Percentiles rank a stretch among this genome's conserved stretches.
Conservation (phyloP, 192 early-diverging fungal species). For the Spinellus fusiger region DNA sequence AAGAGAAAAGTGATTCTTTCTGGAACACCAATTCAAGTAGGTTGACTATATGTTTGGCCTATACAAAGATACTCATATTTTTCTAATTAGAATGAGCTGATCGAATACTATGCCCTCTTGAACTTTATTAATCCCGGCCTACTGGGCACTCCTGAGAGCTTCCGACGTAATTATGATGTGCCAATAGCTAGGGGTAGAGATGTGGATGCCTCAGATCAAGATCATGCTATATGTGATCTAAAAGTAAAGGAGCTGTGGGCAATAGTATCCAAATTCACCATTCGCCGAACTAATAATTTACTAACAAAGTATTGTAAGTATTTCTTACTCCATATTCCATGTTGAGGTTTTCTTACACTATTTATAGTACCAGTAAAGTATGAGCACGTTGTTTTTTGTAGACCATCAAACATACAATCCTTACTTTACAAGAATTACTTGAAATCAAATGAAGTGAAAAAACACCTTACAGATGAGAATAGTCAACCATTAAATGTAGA, state of each 20-base stretch:
- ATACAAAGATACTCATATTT: background rate
- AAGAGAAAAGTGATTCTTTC: constrained; percentile 91
- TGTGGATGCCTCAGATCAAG: constrained; percentile 76
- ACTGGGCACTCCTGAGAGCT: constrained; percentile 82
- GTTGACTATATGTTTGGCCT: background rate
- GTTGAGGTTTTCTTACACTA: background rate
- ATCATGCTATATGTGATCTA: constrained; percentile 71
- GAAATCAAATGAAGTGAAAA: constrained; percentile 62
- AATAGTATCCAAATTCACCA: constrained; percentile 93
- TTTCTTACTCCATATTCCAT: background rate
- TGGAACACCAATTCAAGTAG: constrained; percentile 88
- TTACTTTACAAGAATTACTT: constrained; percentile 80
- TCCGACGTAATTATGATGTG: constrained; percentile 88
- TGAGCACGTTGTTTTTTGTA: constrained; percentile 98
- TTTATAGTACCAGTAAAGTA: constrained; percentile 86
- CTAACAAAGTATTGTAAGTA: constrained; percentile 90
- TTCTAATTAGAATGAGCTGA: constrained; percentile 62
- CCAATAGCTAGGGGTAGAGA: constrained; percentile 94
- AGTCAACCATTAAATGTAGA: constrained; percentile 70
- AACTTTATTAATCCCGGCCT: constrained; percentile 94
- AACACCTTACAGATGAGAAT: constrained; percentile 62
- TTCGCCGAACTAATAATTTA: constrained; percentile 93
- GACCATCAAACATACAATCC: constrained; percentile 68
- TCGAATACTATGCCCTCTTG: constrained; percentile 91
- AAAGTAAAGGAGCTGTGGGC: constrained; percentile 78